Evolutionary conservation across 306 rosid species (phyloP).

Genomic region (Fagus sylvatica): DNA sequence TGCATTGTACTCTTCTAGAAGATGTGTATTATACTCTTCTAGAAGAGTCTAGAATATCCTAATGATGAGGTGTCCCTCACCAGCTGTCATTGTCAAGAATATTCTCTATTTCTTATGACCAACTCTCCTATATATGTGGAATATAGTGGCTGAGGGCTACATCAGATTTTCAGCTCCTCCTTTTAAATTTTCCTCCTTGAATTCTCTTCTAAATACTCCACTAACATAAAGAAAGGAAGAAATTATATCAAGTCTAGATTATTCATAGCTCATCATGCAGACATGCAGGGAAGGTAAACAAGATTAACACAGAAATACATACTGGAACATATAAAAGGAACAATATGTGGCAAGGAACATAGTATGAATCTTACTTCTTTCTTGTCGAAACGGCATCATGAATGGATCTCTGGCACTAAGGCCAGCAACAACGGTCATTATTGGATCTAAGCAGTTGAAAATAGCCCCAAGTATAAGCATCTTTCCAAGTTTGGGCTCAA

Average conservation of each 20-base stretch:
- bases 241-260: neutral
- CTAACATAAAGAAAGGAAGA: too few relatives aligned
- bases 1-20: too few relatives aligned
- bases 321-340: neutral
- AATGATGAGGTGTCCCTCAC: too few relatives aligned
- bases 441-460: slow-evolving; percentile 89
- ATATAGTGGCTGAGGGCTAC: too few relatives aligned
- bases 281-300: neutral
- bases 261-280: neutral
- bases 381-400: slow-evolving; percentile 75
- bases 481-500: slow-evolving; percentile 98
- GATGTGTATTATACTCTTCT: too few relatives aligned
- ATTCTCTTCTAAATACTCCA: too few relatives aligned
- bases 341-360: neutral
- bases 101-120: too few relatives aligned
- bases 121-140: too few relatives aligned
- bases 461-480: slow-evolving; percentile 86
- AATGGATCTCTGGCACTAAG: slow-evolving; percentile 97
- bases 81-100: too few relatives aligned
- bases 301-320: neutral
- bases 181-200: too few relatives aligned
- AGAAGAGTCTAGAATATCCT: too few relatives aligned
- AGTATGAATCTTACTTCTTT: slow-evolving; percentile 67
- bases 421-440: slow-evolving; percentile 86
- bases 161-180: too few relatives aligned